These are phyloP conservation scores for Boletellus ananiceps DNA, from an alignment of 768 basidiomycete genomes.

Conservation along the genomic window DNA sequence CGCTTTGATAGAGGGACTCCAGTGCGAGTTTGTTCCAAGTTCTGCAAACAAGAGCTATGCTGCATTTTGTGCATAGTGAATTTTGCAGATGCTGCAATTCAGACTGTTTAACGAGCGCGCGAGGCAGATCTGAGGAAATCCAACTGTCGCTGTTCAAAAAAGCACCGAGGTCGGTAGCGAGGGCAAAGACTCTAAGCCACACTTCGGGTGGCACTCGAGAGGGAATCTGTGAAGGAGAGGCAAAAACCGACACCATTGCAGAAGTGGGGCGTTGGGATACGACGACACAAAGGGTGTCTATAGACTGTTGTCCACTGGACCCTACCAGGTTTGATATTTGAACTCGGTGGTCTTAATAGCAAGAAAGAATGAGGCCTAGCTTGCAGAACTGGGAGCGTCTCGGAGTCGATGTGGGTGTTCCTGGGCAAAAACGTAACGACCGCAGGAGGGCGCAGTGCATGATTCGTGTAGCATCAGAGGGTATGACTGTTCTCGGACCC, in stretches of 20 bases:
- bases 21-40: conserved; percentile 20
- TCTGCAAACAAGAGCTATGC: conserved; percentile 22
- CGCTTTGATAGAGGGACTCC: conserved; percentile 21
- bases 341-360: neutral
- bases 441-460: neutral
- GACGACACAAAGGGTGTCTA: neutral
- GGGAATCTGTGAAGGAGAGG: neutral
- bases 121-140: conserved; percentile 18
- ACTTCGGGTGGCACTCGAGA: conserved; percentile 25
- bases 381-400: neutral
- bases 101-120: conserved; percentile 10
- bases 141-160: conserved; percentile 10
- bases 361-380: conserved; percentile 1
- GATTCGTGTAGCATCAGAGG: neutral
- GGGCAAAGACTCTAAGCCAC: conserved; percentile 25
- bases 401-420: neutral
- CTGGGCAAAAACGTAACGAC: neutral
- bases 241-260: conserved; percentile 10
- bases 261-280: neutral
- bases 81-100: conserved; percentile 15
- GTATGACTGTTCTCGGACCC: too few relatives aligned
- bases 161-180: conserved; percentile 13
- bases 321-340: neutral
- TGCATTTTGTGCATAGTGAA: conserved; percentile 22
- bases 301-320: neutral